Percentiles rank a stretch among this genome's conserved stretches.
phyloP scores from a whole-genome alignment of 331 rosid genomes.

The Cydonia oblonga region DNA sequence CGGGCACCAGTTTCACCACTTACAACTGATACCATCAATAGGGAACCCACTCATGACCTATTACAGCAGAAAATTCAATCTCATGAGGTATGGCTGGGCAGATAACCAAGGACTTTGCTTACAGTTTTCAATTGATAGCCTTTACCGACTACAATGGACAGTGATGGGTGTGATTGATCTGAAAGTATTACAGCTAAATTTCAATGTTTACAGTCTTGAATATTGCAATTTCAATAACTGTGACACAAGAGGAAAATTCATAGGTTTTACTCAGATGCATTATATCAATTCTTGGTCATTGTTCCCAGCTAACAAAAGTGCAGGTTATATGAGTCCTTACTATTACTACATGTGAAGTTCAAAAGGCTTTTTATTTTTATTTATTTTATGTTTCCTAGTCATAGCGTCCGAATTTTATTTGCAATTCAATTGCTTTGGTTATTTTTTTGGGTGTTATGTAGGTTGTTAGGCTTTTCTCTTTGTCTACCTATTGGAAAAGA shows the following conservation, averaged over 20 bases:
- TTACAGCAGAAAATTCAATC: constrained; percentile 27
- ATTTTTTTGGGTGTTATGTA: background rate
- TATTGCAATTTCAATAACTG: background rate
- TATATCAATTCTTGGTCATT: background rate
- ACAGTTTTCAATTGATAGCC: background rate
- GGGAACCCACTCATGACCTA: constrained; percentile 30
- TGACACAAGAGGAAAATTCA: background rate
- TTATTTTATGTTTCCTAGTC: background rate
- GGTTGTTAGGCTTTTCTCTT: background rate
- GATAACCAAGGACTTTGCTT: constrained; percentile 7
- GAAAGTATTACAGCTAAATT: background rate
- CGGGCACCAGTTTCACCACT: constrained; percentile 37
- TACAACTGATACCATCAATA: constrained; percentile 28
- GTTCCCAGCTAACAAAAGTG: background rate
- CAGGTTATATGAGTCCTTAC: background rate
- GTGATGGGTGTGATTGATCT: constrained; percentile 1
- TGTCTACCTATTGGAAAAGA: background rate
- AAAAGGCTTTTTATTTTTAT: background rate
- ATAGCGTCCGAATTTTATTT: background rate
- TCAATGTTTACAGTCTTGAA: background rate
- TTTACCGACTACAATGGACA: background rate
- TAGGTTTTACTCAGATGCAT: background rate
- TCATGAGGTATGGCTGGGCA: constrained; percentile 44
- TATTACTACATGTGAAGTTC: background rate
- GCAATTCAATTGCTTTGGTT: background rate